These are phyloP conservation scores for Paxillus ammoniavirescens DNA, from an alignment of 768 basidiomycete species.

Conservation along the genomic window DNA sequence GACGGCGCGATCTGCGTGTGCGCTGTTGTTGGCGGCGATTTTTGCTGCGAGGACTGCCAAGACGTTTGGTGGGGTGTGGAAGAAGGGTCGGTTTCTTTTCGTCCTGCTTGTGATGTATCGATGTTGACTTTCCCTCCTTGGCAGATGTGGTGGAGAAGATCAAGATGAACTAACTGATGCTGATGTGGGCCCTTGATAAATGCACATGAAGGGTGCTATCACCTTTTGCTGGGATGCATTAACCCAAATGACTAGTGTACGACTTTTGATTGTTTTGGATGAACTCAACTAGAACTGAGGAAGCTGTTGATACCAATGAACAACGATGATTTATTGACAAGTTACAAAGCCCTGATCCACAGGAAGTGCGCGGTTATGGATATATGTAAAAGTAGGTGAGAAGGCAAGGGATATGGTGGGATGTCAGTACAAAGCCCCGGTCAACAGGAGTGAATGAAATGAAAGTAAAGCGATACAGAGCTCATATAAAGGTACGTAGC, in stretches of 20 bases:
- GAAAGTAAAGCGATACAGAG: background rate
- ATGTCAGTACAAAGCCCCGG: constrained; percentile 12
- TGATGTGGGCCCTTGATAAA: too few relatives aligned
- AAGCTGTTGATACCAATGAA: constrained; percentile 4
- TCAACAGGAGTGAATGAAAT: constrained; percentile 2
- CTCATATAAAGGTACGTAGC: background rate
- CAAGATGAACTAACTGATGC: constrained; percentile 22
- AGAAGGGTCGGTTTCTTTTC: constrained; percentile 13
- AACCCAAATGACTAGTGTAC: background rate
- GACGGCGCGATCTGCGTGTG: constrained; percentile 70
- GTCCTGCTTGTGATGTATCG: background rate
- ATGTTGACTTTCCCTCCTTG: background rate
- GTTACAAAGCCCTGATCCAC: constrained; percentile 14
- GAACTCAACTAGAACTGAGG: background rate
- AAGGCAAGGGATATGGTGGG: background rate
- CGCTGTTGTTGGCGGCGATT: constrained; percentile 56
- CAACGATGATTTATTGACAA: constrained; percentile 1
- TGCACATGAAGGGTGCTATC: background rate
- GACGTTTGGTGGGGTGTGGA: constrained; percentile 46
- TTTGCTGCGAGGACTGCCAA: constrained; percentile 65
- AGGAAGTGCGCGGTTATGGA: background rate
- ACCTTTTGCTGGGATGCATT: background rate
- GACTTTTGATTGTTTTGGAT: background rate
- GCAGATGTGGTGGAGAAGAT: constrained; percentile 23
- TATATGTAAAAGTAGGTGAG: background rate